Conservation (phyloP, 495 filamentous ascomycete species). For the Hypoxylon trugodes region DNA sequence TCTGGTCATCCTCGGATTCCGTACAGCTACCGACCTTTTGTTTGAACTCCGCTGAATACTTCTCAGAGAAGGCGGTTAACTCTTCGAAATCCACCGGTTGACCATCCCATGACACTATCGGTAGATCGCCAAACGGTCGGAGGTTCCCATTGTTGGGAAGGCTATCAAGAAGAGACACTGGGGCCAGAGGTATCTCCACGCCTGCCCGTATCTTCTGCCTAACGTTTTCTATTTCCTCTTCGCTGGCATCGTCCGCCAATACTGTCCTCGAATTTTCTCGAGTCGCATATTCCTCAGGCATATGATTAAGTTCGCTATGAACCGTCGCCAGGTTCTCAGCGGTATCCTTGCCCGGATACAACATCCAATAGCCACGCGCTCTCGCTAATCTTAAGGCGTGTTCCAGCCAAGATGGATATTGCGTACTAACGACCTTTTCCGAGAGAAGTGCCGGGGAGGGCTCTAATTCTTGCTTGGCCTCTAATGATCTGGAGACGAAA, state of each 20-base stretch:
- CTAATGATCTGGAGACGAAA: conserved; percentile 69
- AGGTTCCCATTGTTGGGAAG: conserved; percentile 48
- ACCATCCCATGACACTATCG: conserved; percentile 55
- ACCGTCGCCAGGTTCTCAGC: conserved; percentile 66
- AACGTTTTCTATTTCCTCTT: conserved; percentile 39
- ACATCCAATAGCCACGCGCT: conserved; percentile 73
- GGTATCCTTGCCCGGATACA: conserved; percentile 71
- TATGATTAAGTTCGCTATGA: conserved; percentile 74
- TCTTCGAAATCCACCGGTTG: conserved; percentile 33
- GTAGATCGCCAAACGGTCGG: conserved; percentile 48
- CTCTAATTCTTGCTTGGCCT: conserved; percentile 46
- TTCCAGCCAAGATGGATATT: conserved; percentile 80
- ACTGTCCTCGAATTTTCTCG: conserved; percentile 18
- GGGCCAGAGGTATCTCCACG: conserved; percentile 42
- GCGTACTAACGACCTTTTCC: conserved; percentile 63
- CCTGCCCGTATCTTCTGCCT: conserved; percentile 28
- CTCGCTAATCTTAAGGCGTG: conserved; percentile 76
- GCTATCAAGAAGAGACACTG: conserved; percentile 48
- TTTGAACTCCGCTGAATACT: conserved; percentile 54
- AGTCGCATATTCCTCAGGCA: conserved; percentile 71
- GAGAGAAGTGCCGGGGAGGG: conserved; percentile 45
- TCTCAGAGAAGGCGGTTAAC: conserved; percentile 48
- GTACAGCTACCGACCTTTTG: conserved; percentile 49
- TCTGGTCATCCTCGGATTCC: conserved; percentile 34
- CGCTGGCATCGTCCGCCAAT: conserved; percentile 28